Percentiles rank a stretch among this genome's conserved stretches.
phyloP scores from a whole-genome alignment of 352 stramenopile genomes.

The Halophytophthora batemanensis region DNA sequence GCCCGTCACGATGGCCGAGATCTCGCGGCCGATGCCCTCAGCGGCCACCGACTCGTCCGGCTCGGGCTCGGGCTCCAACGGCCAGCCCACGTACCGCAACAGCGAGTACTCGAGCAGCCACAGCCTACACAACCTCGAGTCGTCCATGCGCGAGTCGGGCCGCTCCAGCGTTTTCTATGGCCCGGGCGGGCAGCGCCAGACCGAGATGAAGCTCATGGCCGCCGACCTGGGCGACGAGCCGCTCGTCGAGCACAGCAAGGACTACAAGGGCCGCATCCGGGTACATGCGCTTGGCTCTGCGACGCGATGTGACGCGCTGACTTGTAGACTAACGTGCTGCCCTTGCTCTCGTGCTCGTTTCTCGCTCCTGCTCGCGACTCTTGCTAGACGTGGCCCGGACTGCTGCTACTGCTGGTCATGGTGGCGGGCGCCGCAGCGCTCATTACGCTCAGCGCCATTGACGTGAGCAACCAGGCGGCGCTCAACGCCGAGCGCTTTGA shows the following conservation, averaged over 20 bases:
- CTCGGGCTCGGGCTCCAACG: slow-evolving; percentile 9
- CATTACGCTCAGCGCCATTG: slow-evolving; percentile 37
- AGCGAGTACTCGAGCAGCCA: slow-evolving; percentile 31
- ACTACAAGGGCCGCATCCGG: slow-evolving; percentile 73
- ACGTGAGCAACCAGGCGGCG: slow-evolving; percentile 24
- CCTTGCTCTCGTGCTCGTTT: not conserved
- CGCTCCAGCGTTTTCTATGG: slow-evolving; percentile 6
- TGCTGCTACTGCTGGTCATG: slow-evolving; percentile 47
- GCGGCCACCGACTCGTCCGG: slow-evolving; percentile 11
- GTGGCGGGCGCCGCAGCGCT: slow-evolving; percentile 28
- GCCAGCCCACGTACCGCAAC: slow-evolving; percentile 37
- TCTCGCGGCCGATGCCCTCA: slow-evolving; percentile 25
- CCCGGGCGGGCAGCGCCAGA: slow-evolving; percentile 28
- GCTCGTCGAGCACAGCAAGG: slow-evolving; percentile 30
- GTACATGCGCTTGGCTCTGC: not conserved
- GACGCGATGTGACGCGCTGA: no score
- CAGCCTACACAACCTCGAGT: slow-evolving; percentile 9
- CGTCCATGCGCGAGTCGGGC: slow-evolving; percentile 26
- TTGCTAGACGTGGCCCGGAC: slow-evolving; percentile 47
- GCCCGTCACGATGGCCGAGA: slow-evolving; percentile 18
- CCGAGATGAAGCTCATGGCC: slow-evolving; percentile 65
- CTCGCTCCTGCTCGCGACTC: not conserved
- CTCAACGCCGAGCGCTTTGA: slow-evolving; percentile 22
- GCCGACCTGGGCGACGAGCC: slow-evolving; percentile 29
- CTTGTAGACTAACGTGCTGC: not conserved